Percentiles rank a stretch among this genome's conserved stretches.
These are phyloP conservation scores for Seminavis robusta DNA, from an alignment of 108 stramenopile species.

Conservation along the genomic window DNA sequence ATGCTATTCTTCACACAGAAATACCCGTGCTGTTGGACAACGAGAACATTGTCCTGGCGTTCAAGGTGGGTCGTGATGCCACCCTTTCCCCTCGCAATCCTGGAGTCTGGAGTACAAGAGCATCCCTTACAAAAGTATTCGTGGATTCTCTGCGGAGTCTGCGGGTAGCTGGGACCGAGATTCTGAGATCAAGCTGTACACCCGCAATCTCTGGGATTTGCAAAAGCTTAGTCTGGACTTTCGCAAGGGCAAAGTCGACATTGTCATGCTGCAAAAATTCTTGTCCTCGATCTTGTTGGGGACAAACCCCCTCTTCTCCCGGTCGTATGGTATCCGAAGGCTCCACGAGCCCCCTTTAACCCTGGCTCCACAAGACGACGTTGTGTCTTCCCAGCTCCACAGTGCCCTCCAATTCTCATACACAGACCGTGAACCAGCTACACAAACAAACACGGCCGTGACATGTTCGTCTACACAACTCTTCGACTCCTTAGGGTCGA, in stretches of 20 bases:
- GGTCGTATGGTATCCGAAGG: too few species aligned
- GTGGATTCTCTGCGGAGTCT: too few species aligned
- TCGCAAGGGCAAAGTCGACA: constrained; percentile 50
- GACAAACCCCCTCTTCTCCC: too few species aligned
- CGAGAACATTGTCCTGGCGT: too few species aligned
- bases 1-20: too few species aligned
- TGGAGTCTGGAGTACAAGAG: constrained; percentile 48
- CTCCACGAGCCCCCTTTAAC: constrained; percentile 6
- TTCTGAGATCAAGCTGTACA: too few species aligned
- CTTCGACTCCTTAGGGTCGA: constrained; percentile 54
- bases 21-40: too few species aligned
- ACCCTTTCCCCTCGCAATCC: constrained; percentile 39
- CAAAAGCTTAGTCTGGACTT: constrained; percentile 40
- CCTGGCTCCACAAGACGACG: constrained; percentile 27
- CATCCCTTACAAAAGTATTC: too few species aligned
- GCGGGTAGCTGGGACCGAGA: too few species aligned
- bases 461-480: constrained; percentile 50
- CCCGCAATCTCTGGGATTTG: constrained; percentile 29
- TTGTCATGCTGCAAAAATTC: constrained; percentile 50
- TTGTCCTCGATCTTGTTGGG: constrained; percentile 55
- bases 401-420: constrained; percentile 43
- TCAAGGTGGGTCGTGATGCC: constrained; percentile 63
- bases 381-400: constrained; percentile 37
- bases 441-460: constrained; percentile 55
- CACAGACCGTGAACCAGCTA: constrained; percentile 40